Evolutionary conservation across 163 green algal genomes (phyloP).

Genomic region (Chloroidium sp.): DNA sequence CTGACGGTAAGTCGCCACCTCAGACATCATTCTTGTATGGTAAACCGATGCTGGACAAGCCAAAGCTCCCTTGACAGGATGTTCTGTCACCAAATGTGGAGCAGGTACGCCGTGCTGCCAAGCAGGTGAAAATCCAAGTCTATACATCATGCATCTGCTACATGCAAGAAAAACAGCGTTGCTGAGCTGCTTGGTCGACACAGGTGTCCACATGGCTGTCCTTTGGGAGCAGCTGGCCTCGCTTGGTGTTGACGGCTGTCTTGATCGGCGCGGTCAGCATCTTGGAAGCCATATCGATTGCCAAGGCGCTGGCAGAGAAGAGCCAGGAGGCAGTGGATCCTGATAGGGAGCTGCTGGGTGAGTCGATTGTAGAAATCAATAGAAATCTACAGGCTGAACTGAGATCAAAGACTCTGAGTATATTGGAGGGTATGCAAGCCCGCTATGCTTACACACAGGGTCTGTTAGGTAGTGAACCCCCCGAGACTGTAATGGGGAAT

Average conservation of each 20-base stretch:
- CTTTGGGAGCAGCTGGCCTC: not conserved
- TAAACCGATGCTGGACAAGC: no score
- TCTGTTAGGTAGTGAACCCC: no score
- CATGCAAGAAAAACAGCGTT: not conserved
- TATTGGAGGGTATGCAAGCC: no score
- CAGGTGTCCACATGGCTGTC: constrained; percentile 7
- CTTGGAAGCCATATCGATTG: constrained; percentile 51
- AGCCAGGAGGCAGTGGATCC: constrained; percentile 50
- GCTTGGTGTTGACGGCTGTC: constrained; percentile 6
- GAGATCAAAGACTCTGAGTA: no score
- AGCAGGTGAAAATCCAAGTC: not conserved
- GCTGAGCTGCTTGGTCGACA: not conserved
- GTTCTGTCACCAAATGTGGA: no score
- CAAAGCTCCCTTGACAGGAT: no score
- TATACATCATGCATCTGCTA: not conserved
- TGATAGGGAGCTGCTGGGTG: constrained; percentile 66
- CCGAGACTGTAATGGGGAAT: no score
- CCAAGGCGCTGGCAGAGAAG: constrained; percentile 50
- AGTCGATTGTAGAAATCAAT: not conserved
- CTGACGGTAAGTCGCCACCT: not conserved
- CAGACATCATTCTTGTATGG: no score
- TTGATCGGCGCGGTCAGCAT: constrained; percentile 15
- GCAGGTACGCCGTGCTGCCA: no score
- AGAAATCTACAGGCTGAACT: no score
- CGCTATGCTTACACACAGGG: no score